These are phyloP conservation scores for Solanum virginianum DNA, from an alignment of 257 asterid genomes.

Conservation along the genomic window DNA sequence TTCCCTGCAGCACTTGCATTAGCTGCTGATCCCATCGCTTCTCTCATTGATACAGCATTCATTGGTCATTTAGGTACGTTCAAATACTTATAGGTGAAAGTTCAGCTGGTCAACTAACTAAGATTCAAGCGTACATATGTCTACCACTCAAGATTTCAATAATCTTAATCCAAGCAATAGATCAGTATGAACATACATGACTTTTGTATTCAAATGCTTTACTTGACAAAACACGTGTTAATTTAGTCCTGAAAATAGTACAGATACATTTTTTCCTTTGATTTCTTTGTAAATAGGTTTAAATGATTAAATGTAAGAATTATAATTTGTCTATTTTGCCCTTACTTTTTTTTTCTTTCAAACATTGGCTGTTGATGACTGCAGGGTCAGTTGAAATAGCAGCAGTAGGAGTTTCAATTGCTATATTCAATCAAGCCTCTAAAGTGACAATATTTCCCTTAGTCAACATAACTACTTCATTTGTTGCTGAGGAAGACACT, in stretches of 20 bases:
- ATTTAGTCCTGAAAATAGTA: background rate
- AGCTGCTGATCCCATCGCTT: conserved; percentile 96
- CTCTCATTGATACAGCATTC: conserved; percentile 75
- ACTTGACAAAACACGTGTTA: background rate
- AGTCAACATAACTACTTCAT: conserved; percentile 87
- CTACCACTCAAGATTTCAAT: background rate
- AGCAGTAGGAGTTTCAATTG: conserved; percentile 85
- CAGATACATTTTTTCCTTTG: background rate
- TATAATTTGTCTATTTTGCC: too few relatives aligned
- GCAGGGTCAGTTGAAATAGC: conserved; percentile 81
- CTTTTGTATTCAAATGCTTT: background rate
- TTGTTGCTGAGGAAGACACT: conserved; percentile 89
- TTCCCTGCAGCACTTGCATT: conserved; percentile 88
- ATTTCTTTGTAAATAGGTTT: too few relatives aligned
- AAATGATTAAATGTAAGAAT: too few relatives aligned
- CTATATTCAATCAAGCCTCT: conserved; percentile 78
- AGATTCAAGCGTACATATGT: background rate
- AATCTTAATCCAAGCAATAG: background rate
- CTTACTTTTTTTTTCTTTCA: too few relatives aligned
- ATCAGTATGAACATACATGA: background rate
- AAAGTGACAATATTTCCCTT: conserved; percentile 89
- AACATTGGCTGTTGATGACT: background rate
- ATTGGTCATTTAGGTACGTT: conserved; percentile 73
- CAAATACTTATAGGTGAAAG: background rate
- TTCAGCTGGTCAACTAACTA: background rate